Evolutionary conservation across 129 eudicot species (phyloP).

Genomic region (Dittrichia graveolens): DNA sequence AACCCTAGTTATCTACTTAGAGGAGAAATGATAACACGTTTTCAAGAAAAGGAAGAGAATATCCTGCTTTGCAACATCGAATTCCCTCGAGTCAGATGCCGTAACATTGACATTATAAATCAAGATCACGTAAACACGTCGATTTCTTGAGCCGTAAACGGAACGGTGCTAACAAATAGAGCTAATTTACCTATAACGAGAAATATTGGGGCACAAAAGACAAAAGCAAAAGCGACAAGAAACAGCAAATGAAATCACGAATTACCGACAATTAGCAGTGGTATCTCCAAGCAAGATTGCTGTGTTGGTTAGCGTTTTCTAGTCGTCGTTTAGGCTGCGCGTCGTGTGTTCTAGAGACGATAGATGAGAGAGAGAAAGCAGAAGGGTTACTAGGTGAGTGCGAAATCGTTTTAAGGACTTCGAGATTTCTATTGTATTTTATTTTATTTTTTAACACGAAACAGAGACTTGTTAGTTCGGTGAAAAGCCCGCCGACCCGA

Average conservation of each 20-base stretch:
- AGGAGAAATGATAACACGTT: not conserved
- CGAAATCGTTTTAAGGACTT: conserved; percentile 28
- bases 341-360: conserved; percentile 26
- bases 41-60: conserved; percentile 6
- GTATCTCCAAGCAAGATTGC: conserved; percentile 21
- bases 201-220: conserved; percentile 22
- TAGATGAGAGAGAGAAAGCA: conserved; percentile 2
- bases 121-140: conserved; percentile 15
- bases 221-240: not conserved
- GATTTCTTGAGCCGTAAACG: conserved; percentile 24
- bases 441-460: no score
- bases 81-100: conserved; percentile 8
- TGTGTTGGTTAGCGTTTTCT: conserved; percentile 18
- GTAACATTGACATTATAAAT: conserved; percentile 1
- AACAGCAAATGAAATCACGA: not conserved
- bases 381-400: conserved; percentile 8
- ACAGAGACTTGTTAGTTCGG: not conserved
- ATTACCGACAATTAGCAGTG: conserved; percentile 28
- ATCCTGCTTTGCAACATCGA: not conserved
- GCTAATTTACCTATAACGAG: not conserved
- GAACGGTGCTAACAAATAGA: conserved; percentile 16
- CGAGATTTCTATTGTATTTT: not conserved
- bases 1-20: conserved; percentile 28
- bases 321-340: conserved; percentile 25
- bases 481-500: no score